Percentiles rank a stretch among this genome's conserved stretches.
phyloP scores from a whole-genome alignment of 1,284 basidiomycete species.

The Rhodotorula sp. region DNA sequence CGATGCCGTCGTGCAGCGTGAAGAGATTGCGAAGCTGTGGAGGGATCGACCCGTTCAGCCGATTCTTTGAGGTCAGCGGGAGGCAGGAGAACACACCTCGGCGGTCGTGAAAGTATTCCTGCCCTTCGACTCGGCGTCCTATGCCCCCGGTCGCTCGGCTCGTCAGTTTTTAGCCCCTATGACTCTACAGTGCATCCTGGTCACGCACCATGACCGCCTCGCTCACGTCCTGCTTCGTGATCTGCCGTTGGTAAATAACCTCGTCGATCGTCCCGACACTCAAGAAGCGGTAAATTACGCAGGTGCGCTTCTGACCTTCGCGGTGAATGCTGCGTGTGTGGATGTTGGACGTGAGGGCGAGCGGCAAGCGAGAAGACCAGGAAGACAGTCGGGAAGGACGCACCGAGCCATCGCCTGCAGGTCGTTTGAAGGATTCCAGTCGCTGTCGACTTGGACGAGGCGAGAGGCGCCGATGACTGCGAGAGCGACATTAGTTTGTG shows the following conservation, averaged over 20 bases:
- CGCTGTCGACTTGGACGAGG: slow-evolving; percentile 76
- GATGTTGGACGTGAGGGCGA: too few species aligned
- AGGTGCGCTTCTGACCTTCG: slow-evolving; percentile 86
- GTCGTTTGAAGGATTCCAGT: slow-evolving; percentile 96
- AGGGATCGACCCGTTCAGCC: too few species aligned
- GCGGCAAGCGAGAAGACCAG: not conserved
- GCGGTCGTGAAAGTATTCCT: slow-evolving; percentile 79
- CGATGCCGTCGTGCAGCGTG: slow-evolving; percentile 71
- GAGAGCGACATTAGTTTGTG: not conserved
- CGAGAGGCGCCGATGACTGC: slow-evolving; percentile 63
- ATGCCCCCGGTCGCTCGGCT: slow-evolving; percentile 21
- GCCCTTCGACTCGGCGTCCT: slow-evolving; percentile 23
- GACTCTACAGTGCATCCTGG: too few species aligned
- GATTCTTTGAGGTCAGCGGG: not conserved
- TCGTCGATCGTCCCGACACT: slow-evolving; percentile 53
- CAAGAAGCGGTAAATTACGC: slow-evolving; percentile 72
- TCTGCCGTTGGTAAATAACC: slow-evolving; percentile 65
- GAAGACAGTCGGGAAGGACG: slow-evolving; percentile 37
- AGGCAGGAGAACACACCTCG: slow-evolving; percentile 59
- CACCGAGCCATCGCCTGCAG: slow-evolving; percentile 96
- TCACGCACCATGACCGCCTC: slow-evolving; percentile 56
- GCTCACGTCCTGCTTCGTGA: slow-evolving; percentile 86
- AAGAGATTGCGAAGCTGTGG: slow-evolving; percentile 83
- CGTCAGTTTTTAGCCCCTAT: too few species aligned
- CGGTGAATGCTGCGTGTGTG: slow-evolving; percentile 31